These are phyloP conservation scores for Ceratocystis cubensis DNA, from an alignment of 2,329 filamentous ascomycete genomes.

Conservation along the genomic window DNA sequence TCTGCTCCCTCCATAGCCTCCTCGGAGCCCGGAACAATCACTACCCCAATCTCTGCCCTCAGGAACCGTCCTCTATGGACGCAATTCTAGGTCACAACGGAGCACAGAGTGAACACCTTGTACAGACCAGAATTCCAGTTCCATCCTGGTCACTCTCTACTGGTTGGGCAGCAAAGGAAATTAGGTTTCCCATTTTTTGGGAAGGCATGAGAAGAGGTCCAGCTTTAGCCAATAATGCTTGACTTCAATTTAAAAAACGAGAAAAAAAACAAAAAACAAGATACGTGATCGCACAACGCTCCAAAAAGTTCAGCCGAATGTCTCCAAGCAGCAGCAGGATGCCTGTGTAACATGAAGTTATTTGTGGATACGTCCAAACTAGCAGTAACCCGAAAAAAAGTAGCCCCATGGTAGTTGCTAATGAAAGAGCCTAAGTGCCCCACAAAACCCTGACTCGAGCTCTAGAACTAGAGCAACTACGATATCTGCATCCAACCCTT, in stretches of 20 bases:
- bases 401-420: neutral
- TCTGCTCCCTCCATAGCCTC: neutral
- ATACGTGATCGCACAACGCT: too few species aligned
- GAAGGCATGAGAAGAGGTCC: neutral
- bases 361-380: neutral
- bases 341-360: neutral
- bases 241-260: too few species aligned
- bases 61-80: neutral
- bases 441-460: neutral
- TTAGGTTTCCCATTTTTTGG: neutral
- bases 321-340: neutral
- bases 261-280: too few species aligned
- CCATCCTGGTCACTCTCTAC: neutral
- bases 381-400: neutral
- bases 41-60: neutral
- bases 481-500: too few species aligned
- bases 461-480: neutral
- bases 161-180: neutral
- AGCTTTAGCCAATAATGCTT: neutral
- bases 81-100: neutral
- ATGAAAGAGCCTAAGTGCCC: neutral
- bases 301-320: constrained; percentile 1
- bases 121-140: neutral
- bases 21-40: neutral
- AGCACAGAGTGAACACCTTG: neutral